Percentiles rank a stretch among this genome's conserved stretches.
Conservation (phyloP, 2,329 filamentous ascomycete genomes). For the Trichoderma guizhouense region DNA sequence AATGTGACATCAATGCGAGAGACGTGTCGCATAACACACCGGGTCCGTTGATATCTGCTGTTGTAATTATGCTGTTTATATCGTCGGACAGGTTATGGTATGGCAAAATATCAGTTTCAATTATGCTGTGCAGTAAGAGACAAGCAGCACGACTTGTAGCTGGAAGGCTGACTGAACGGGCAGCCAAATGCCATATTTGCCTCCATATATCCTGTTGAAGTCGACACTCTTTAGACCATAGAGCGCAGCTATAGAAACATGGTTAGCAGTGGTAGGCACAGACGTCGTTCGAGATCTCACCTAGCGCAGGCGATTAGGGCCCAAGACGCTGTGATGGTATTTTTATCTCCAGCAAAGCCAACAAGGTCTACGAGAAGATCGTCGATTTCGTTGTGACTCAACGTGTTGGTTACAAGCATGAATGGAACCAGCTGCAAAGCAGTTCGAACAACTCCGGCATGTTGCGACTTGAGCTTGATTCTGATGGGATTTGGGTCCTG, state of each 20-base stretch:
- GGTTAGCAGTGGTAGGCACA: conserved; percentile 22
- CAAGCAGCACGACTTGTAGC: conserved; percentile 74
- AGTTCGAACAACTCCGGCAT: conserved; percentile 45
- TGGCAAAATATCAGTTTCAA: conserved; percentile 63
- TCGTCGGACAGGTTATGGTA: conserved; percentile 66
- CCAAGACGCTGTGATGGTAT: conserved; percentile 68
- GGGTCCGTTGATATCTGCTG: conserved; percentile 79
- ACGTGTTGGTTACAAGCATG: conserved; percentile 45
- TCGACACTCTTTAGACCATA: conserved; percentile 33
- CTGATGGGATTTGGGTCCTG: conserved; percentile 45
- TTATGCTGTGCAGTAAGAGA: conserved; percentile 65
- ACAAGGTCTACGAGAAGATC: conserved; percentile 57
- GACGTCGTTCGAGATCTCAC: conserved; percentile 44
- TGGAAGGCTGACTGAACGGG: conserved; percentile 66
- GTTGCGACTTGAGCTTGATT: conserved; percentile 45
- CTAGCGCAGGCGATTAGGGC: conserved; percentile 77
- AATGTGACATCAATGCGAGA: conserved; percentile 65
- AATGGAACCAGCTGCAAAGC: conserved; percentile 59
- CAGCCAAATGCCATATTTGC: conserved; percentile 38
- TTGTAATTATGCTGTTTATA: conserved; percentile 68
- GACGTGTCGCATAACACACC: conserved; percentile 75
- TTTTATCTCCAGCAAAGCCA: conserved; percentile 65
- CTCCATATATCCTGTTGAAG: conserved; percentile 22
- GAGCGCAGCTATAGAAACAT: conserved; percentile 31
- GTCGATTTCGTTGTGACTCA: conserved; percentile 50